These are phyloP conservation scores for Hemisphaericaspora subhashii DNA, from an alignment of 1,139 yeast species.

Conservation along the genomic window DNA sequence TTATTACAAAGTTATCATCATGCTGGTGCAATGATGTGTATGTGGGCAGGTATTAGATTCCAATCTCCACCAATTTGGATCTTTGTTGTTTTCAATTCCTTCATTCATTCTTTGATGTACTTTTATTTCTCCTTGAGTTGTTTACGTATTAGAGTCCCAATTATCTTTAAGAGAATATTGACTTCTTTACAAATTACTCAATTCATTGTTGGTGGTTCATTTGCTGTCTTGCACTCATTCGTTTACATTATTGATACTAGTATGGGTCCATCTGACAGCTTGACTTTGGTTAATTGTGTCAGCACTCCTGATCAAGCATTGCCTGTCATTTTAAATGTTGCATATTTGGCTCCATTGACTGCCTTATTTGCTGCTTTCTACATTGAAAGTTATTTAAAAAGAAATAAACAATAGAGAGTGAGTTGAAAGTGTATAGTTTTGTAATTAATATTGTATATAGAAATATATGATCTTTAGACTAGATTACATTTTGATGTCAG, in stretches of 20 bases:
- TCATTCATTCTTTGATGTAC: slow-evolving; percentile 77
- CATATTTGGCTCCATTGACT: slow-evolving; percentile 70
- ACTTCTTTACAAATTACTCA: slow-evolving; percentile 73
- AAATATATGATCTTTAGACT: neutral
- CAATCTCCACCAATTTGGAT: slow-evolving; percentile 81
- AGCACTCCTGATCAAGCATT: slow-evolving; percentile 61
- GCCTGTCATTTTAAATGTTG: slow-evolving; percentile 62
- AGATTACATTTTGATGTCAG: too few species aligned
- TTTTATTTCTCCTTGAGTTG: slow-evolving; percentile 67
- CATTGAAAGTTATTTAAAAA: slow-evolving; percentile 58
- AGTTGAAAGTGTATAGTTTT: neutral
- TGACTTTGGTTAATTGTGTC: slow-evolving; percentile 52
- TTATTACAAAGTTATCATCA: slow-evolving; percentile 76
- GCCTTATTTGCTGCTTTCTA: slow-evolving; percentile 69
- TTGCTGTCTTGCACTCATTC: slow-evolving; percentile 64
- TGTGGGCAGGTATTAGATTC: slow-evolving; percentile 79
- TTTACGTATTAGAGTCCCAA: slow-evolving; percentile 60
- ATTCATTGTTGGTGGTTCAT: slow-evolving; percentile 68
- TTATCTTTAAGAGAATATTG: slow-evolving; percentile 54
- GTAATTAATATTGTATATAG: neutral
- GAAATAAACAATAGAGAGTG: slow-evolving; percentile 5
- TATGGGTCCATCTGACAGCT: slow-evolving; percentile 8
- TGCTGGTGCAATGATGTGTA: slow-evolving; percentile 80
- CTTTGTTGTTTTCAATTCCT: slow-evolving; percentile 75
- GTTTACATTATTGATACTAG: slow-evolving; percentile 55